phyloP scores from a whole-genome alignment of 441 rosid genomes.

The California macrophylla region DNA sequence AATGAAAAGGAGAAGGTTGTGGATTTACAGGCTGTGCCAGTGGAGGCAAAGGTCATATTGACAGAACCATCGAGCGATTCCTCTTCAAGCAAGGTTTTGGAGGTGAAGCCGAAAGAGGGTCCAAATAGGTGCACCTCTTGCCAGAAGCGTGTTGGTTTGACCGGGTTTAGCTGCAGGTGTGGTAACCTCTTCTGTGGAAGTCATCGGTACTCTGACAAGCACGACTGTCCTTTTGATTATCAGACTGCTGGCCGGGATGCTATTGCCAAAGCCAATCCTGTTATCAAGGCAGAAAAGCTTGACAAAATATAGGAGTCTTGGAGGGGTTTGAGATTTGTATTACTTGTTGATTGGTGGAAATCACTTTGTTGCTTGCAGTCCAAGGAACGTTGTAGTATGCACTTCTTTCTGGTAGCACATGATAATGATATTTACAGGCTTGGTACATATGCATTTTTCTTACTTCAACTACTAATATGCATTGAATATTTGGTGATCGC shows the following conservation, averaged over 20 bases:
- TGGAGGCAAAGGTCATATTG: conserved; percentile 12
- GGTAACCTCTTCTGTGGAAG: conserved; percentile 53
- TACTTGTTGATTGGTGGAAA: conserved; percentile 23
- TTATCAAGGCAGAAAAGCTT: conserved; percentile 53
- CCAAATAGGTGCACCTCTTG: conserved; percentile 45
- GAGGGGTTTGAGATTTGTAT: conserved; percentile 10
- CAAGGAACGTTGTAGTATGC: conserved; percentile 19
- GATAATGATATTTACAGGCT: neutral
- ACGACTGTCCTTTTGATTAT: conserved; percentile 57
- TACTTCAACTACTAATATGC: neutral
- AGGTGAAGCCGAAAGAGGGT: conserved; percentile 30
- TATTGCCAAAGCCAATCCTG: conserved; percentile 51
- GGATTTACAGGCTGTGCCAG: conserved; percentile 17
- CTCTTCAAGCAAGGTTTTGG: conserved; percentile 6
- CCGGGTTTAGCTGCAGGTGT: conserved; percentile 62
- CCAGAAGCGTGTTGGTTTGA: conserved; percentile 52
- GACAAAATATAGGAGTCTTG: conserved; percentile 28
- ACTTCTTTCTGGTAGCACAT: neutral
- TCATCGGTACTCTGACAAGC: conserved; percentile 77
- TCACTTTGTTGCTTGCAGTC: neutral
- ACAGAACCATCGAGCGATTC: conserved; percentile 12
- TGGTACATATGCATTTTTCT: neutral
- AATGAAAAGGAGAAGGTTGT: conserved; percentile 23
- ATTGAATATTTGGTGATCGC: no score
- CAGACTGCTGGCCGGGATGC: conserved; percentile 45